Percentiles rank a stretch among this genome's conserved stretches.
Evolutionary conservation across 805 yeast species (phyloP).

Genomic region (Wickerhamomyces canadensis): DNA sequence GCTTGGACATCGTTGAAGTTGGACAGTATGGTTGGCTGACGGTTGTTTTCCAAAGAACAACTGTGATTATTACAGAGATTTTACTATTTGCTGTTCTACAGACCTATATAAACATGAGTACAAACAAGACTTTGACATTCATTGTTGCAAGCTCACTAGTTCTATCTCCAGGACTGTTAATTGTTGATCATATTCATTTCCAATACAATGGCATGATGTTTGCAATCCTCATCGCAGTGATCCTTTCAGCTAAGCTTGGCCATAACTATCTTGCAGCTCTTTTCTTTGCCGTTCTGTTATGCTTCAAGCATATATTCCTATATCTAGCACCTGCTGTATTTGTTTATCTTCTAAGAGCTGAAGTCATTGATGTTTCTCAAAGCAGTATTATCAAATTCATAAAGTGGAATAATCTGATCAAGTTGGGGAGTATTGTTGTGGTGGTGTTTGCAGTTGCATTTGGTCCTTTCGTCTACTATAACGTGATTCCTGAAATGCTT

Average conservation of each 20-base stretch:
- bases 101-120: slow-evolving; percentile 54
- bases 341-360: slow-evolving; percentile 66
- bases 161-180: slow-evolving; percentile 82
- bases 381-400: slow-evolving; percentile 30
- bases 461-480: slow-evolving; percentile 62
- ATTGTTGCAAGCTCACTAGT: slow-evolving; percentile 79
- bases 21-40: slow-evolving; percentile 79
- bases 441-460: slow-evolving; percentile 63
- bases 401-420: slow-evolving; percentile 53
- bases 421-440: slow-evolving; percentile 59
- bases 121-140: slow-evolving; percentile 40
- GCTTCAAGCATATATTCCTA: slow-evolving; percentile 91
- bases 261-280: slow-evolving; percentile 56
- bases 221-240: slow-evolving; percentile 71
- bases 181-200: slow-evolving; percentile 94
- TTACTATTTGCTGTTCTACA: slow-evolving; percentile 67
- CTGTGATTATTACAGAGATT: slow-evolving; percentile 76
- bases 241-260: slow-evolving; percentile 61
- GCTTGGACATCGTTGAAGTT: slow-evolving; percentile 58
- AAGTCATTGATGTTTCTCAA: slow-evolving; percentile 44
- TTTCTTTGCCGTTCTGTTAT: slow-evolving; percentile 69
- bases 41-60: slow-evolving; percentile 68
- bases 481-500: slow-evolving; percentile 59
- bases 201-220: slow-evolving; percentile 95
- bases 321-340: slow-evolving; percentile 94